Base-by-base conservation (phyloP, 345 rosid genomes). In the Boechera retrofracta region DNA sequence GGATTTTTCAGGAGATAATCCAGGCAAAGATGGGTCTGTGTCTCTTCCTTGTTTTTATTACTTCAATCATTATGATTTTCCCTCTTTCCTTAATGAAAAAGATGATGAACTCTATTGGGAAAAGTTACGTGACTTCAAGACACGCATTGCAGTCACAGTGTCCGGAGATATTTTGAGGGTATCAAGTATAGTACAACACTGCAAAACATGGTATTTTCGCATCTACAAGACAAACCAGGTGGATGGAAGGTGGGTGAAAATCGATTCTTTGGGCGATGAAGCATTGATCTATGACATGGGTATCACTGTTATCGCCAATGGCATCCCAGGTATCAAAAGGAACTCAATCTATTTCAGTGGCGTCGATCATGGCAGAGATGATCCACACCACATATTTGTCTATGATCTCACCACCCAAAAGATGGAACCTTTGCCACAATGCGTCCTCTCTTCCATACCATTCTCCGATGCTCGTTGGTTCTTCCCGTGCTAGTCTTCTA, bases 311-410 rank as follows among this genome's bases (percentile, higher is more conserved):
- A 1, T 15, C 8, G 72, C 73, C 38, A 68, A 54, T 54, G 52
- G 8, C n/a, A 69, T 54, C 18, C 52, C 73, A 28, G 63, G 63
- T 29, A 54, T 55, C 63, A 69, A 69, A 32, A 69, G 52, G 2
- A 69, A 69, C 73, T 54, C 73, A 0, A 39, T 69, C 45, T 69
- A 69, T 15, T 69, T 69, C 73, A 55, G 76, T 72, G 61, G 63
- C 5, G 1, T 8, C 1, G 13, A n/a, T 72, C 4, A 15, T 21
- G 60, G 16, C 2, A 60, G 28, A 51, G 1, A 29, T 2, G 12
- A 72, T 72, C 67, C 59, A 13, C 28, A 47, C 11, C 7, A 61
- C 18, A 38, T 72, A 26, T 72, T 72, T 61, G 68, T 72, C 59
- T 72, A 12, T 72, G 68, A 71, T 71, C 67, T 71, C 58, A 63